These are phyloP conservation scores for Neopestalotiopsis clavispora DNA, from an alignment of 2,329 filamentous ascomycete species.

Conservation along the genomic window DNA sequence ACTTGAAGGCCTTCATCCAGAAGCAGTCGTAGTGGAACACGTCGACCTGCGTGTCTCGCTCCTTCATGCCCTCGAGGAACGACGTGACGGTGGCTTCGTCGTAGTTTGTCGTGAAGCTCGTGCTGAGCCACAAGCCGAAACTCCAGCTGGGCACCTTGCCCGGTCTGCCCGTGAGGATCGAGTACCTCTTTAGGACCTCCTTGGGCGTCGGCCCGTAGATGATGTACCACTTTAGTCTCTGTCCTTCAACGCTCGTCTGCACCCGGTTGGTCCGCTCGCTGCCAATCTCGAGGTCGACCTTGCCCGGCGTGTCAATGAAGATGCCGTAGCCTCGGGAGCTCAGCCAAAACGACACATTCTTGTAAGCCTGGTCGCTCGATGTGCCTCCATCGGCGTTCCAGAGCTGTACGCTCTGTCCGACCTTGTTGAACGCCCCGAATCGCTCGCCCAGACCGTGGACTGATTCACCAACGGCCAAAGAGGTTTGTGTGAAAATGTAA, in stretches of 20 bases:
- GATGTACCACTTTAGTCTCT: conserved; percentile 75
- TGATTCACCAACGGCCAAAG: conserved; percentile 63
- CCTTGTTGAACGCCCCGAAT: conserved; percentile 78
- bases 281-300: conserved; percentile 74
- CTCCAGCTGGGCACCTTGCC: conserved; percentile 73
- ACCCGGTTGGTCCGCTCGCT: conserved; percentile 75
- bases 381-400: conserved; percentile 71
- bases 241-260: conserved; percentile 71
- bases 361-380: conserved; percentile 73
- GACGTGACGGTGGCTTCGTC: conserved; percentile 70
- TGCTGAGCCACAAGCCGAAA: conserved; percentile 78
- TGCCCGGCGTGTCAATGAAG: conserved; percentile 74
- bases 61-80: conserved; percentile 72
- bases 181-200: conserved; percentile 72
- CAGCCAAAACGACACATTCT: conserved; percentile 73
- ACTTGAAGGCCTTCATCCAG: conserved; percentile 77
- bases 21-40: conserved; percentile 81
- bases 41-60: conserved; percentile 67
- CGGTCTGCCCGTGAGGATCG: conserved; percentile 68
- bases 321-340: conserved; percentile 77
- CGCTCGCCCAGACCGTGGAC: conserved; percentile 78
- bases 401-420: conserved; percentile 71
- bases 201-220: conserved; percentile 75
- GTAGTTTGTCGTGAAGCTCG: conserved; percentile 76
- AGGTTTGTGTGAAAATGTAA: conserved; percentile 62